Base-by-base conservation (phyloP, 306 rosid species). In the Dryas drummondii region DNA sequence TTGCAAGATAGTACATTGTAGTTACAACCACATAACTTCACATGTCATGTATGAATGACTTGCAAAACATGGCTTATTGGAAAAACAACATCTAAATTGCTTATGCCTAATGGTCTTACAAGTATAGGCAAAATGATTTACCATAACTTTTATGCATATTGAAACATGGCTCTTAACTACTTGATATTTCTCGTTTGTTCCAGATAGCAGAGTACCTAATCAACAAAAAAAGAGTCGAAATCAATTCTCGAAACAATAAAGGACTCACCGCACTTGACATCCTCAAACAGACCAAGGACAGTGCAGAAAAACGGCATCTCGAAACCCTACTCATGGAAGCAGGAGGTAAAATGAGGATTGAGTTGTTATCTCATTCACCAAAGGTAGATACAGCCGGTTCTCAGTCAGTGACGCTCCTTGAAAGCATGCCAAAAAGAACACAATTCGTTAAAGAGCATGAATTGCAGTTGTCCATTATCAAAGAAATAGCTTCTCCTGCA, bases 181-280 rank as follows among this genome's bases (percentile, higher is more conserved):
- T n/a, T 54, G 22, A 54, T 54, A 54, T n/a, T 27, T 41, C 54
- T 54, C 53, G 42, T 59, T 72, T 8, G 46, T 67, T 68, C 48
- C 81, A 92, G 97, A 87, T 92, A 46, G 86, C 88, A 7, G 92
- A 92, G 78, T 84, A 75, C 81, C 76, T 92, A 82, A 90, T 92
- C 85, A 85, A 52, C 75, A 84, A 78, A 58, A 70, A 70, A 7
- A 80, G 81, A 75, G 80, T 85, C 68, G 91, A 78, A 26, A 72
- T 88, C 8, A 92, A 92, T 72, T 71, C 72, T 67, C 74, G 75
- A 27, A 92, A 92, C 88, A 73, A 47, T 26, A 86, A 52, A 79
- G 97, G 91, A 40, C 5, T 77, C 61, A 85, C 97, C 51, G 89
- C 91, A 48, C 87, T 92, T 2, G 93, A 90, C 79, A 75, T 92